These are phyloP conservation scores for Gaultheria prostrata DNA, from an alignment of 148 eudicot genomes.

Conservation along the genomic window DNA sequence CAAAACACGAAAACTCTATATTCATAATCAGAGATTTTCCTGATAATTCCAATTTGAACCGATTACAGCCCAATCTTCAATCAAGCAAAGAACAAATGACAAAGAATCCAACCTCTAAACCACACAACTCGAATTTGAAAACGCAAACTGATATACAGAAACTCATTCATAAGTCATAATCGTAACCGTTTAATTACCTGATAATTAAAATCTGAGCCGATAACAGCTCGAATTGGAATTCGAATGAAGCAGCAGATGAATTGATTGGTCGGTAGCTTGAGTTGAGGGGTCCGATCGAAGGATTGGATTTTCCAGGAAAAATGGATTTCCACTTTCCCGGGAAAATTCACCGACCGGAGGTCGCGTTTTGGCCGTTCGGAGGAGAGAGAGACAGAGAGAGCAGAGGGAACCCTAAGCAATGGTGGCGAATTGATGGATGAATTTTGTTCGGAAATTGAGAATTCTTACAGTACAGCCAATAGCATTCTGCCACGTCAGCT, in stretches of 20 bases:
- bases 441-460: background rate
- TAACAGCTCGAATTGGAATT: background rate
- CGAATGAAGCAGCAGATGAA: background rate
- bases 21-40: background rate
- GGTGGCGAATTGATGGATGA: constrained; percentile 3
- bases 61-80: background rate
- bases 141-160: background rate
- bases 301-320: constrained; percentile 10
- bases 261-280: background rate
- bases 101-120: background rate
- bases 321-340: background rate
- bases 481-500: background rate
- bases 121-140: background rate
- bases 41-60: background rate
- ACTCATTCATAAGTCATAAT: background rate
- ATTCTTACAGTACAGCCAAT: background rate
- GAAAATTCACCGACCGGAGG: background rate
- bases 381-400: background rate
- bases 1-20: background rate
- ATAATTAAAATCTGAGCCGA: background rate
- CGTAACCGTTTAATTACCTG: background rate
- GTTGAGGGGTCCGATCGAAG: background rate
- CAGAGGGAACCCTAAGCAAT: constrained; percentile 10
- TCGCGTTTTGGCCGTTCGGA: background rate
- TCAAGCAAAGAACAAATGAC: no score